These are phyloP conservation scores for Podaxis pistillaris DNA, from an alignment of 768 basidiomycete species.

Conservation along the genomic window DNA sequence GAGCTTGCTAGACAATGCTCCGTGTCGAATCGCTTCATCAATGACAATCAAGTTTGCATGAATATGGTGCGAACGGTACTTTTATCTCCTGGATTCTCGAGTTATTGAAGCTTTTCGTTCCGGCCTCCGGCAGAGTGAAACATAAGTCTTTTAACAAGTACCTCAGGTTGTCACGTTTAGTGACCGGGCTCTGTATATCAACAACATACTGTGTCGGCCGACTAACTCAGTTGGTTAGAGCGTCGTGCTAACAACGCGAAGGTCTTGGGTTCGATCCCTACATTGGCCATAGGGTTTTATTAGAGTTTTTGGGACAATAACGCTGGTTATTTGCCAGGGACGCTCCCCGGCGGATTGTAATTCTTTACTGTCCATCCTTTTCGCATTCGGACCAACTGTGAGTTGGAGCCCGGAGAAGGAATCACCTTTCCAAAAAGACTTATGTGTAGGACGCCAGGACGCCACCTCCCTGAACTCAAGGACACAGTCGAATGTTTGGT, in stretches of 20 bases:
- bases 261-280: slow-evolving; percentile 47
- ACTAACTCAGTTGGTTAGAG: slow-evolving; percentile 87
- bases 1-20: neutral
- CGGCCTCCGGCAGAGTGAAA: too few relatives aligned
- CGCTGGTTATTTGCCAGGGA: too few relatives aligned
- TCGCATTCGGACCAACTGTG: too few relatives aligned
- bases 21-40: neutral
- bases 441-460: neutral
- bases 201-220: slow-evolving; percentile 38
- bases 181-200: neutral
- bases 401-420: too few relatives aligned
- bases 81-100: too few relatives aligned
- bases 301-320: neutral
- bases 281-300: slow-evolving; percentile 11
- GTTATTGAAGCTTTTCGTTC: too few relatives aligned
- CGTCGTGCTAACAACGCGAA: slow-evolving; percentile 79
- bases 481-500: neutral
- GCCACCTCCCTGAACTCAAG: neutral
- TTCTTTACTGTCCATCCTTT: too few relatives aligned
- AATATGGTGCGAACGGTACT: neutral
- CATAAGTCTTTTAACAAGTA: too few relatives aligned
- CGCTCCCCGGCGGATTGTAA: too few relatives aligned
- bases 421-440: too few relatives aligned
- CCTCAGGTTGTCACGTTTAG: too few relatives aligned
- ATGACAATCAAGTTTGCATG: neutral